These are phyloP conservation scores for Allium sativum DNA, from an alignment of 106 monocot species.

Conservation along the genomic window DNA sequence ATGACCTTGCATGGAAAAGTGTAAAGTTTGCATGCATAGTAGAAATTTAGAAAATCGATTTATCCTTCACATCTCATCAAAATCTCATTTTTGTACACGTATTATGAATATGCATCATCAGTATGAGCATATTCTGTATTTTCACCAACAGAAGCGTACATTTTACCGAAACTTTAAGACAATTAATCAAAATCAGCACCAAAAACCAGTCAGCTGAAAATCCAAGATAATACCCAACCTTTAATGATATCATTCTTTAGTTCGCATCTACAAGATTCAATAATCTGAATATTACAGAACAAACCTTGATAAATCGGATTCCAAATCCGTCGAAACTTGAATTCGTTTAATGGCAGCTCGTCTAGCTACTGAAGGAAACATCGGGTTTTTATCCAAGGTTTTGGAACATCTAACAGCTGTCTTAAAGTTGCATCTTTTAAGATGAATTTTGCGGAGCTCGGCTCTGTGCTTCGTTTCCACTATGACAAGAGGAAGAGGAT, in stretches of 20 bases:
- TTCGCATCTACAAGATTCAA: not conserved
- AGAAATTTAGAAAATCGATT: no score
- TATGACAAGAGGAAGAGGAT: not conserved
- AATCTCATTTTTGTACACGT: no score
- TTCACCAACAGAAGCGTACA: not conserved
- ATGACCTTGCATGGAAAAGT: no score
- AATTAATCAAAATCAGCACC: not conserved
- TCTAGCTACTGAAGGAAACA: slow-evolving; percentile 8
- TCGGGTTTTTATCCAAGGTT: slow-evolving; percentile 3
- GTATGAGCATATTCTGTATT: not conserved
- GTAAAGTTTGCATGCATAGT: no score
- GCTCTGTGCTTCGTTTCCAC: not conserved
- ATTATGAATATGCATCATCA: not conserved
- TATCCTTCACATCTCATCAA: no score
- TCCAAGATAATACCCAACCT: not conserved
- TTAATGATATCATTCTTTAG: not conserved
- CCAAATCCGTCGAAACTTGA: slow-evolving; percentile 20
- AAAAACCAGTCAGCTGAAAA: not conserved
- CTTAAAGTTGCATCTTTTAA: not conserved
- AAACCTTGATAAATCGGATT: slow-evolving; percentile 31
- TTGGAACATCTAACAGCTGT: slow-evolving; percentile 7
- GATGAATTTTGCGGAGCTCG: not conserved
- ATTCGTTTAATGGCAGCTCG: slow-evolving; percentile 30
- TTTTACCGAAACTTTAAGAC: not conserved
- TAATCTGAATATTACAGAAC: not conserved